Base-by-base conservation (phyloP, 1,284 basidiomycete species). In the Tilletia caries region DNA sequence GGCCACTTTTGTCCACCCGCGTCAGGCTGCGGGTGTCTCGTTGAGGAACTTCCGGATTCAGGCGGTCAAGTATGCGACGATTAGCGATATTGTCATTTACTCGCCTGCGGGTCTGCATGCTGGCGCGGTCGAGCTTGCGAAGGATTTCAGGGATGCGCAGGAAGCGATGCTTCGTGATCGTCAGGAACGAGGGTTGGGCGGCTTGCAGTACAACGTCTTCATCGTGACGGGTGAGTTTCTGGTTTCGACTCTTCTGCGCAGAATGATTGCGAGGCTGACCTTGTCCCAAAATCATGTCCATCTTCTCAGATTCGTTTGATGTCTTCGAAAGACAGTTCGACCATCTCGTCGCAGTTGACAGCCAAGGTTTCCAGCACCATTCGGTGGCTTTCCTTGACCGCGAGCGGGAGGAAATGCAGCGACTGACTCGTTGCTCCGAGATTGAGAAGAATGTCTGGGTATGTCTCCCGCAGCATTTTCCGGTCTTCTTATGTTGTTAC, bases 81-180 rank as follows among this genome's bases (percentile, higher is more conserved):
- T 96, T 48, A 93, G 91, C 64, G 93, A 96, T 82, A 88, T 96
- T 72, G 89, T 95, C 71, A 85, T 95, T 64, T 95, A 95, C 84
- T 91, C 78, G 54, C 80, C 81, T 34, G 72, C 72, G 23, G 79
- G 81, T 52, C 68, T 77, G 13, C 78, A 79, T 37, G 65, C 75
- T 10, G 77, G 75, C 44, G 77, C 71, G 3, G 65, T 79, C 27
- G 69, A 68, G 20, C 70, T 79, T 3, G 81, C 81, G 54, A 70
- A 72, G 41, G 76, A 75, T 66, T 71, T 82, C 54, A 70, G 76
- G 13, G 75, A 79, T 64, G 81, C 81, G 5, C 81, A 82, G 48
- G 75, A 76, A 23, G 64, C 70, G n/a, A 50, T 75, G 67, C 76
- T 69, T n/a, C 58, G 69, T 23, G 76, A 82, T 27, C 74, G 84